Evolutionary conservation across 2,329 filamentous ascomycete genomes (phyloP), one percentile per base, ranked within the genome.

Genomic region (Pseudocercospora pini-densiflorae): DNA sequence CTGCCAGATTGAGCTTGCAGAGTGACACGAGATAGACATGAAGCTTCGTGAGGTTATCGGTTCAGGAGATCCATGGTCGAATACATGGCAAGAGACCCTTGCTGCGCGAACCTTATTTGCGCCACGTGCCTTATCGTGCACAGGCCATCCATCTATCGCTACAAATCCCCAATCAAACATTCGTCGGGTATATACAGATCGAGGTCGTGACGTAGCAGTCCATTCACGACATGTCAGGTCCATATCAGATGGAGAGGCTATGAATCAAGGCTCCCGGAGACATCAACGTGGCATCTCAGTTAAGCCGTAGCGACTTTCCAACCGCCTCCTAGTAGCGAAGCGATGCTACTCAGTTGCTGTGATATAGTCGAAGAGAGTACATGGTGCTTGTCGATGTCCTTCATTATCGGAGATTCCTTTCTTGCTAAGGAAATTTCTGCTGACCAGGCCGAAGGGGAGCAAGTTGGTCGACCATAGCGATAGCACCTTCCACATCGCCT

Each of bases 401-500:
- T 14, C 9, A 16, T 4, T 23, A 9, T 27, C 21, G 24, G 7
- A 27, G 10, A 12, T 5, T 14, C 21, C 16, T 14, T 27, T 55
- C 27, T 16, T 14, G 33, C 21, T 19, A 58, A 12, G 55, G 16
- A 9, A 9, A 19, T 16, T 27, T 36, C 31, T 21, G 55, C 21
- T 58, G 31, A 43, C 31, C 51, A 5, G 60, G 60, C 53, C 58
- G 33, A 24, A 64, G 31, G 14, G 70, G 63, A 3, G 70, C 70
- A 19, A 79, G 67, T 65, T 78, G 72, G 47, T 75, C 73, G 8
- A 78, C 70, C 71, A 76, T 78, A 12, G 70, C 68, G 24, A 98
- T 94, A 14, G 94, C 94, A 1, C 94, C 93, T 71, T 93, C 86
- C 84, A 94, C 91, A 73, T 97, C 87, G 70, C 90, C 91, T 81